Conservation (phyloP, 768 basidiomycete genomes). For the Tylopilus sp. region DNA sequence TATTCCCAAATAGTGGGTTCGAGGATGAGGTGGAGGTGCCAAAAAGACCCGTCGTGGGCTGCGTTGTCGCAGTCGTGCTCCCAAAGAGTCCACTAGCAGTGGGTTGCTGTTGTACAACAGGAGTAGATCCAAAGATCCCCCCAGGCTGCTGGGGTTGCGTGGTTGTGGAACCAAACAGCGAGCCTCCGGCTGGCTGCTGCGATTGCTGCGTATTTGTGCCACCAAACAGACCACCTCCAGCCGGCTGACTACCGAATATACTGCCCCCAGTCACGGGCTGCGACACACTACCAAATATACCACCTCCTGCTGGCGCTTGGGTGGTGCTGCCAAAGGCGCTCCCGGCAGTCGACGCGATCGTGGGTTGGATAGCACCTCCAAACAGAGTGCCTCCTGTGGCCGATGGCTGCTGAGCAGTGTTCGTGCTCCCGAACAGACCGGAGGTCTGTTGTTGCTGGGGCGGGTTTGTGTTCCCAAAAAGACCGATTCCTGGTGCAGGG, state of each 20-base stretch:
- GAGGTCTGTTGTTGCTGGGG: slow-evolving; percentile 23
- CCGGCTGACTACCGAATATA: slow-evolving; percentile 23
- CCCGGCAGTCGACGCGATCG: background rate
- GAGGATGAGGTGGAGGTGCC: slow-evolving; percentile 23
- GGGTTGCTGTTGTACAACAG: slow-evolving; percentile 19
- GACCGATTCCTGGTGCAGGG: slow-evolving; percentile 16
- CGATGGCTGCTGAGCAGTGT: slow-evolving; percentile 12
- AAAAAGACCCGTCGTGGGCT: slow-evolving; percentile 26
- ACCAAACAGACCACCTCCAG: slow-evolving; percentile 26
- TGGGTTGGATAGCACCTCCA: slow-evolving; percentile 15
- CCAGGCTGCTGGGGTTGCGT: slow-evolving; percentile 21
- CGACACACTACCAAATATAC: slow-evolving; percentile 18
- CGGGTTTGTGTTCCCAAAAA: slow-evolving; percentile 20
- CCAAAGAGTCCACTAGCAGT: slow-evolving; percentile 26
- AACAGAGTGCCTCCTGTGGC: slow-evolving; percentile 16
- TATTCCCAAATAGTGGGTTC: slow-evolving; percentile 37
- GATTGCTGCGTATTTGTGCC: slow-evolving; percentile 15
- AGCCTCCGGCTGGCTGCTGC: slow-evolving; percentile 11
- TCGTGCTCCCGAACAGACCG: slow-evolving; percentile 15
- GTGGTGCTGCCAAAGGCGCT: slow-evolving; percentile 11
- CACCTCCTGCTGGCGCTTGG: slow-evolving; percentile 15
- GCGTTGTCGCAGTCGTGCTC: slow-evolving; percentile 12
- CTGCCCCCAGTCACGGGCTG: slow-evolving; percentile 23
- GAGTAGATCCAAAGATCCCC: slow-evolving; percentile 17
- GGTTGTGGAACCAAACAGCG: slow-evolving; percentile 21